These are phyloP conservation scores for Plasmodium yoelii DNA, from an alignment of 169 alveolate species.

Conservation along the genomic window DNA sequence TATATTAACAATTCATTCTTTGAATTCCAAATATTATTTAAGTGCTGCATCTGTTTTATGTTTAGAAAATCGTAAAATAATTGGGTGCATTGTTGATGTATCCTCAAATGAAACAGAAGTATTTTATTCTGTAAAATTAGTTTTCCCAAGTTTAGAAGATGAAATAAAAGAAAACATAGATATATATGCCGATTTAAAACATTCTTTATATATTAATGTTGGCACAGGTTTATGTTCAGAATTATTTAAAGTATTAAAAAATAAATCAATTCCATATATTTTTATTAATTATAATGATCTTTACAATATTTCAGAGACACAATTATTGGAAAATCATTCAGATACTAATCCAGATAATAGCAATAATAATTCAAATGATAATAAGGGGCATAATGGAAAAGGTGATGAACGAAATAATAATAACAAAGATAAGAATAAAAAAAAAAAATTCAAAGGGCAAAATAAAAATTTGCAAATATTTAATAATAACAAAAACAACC, in stretches of 20 bases:
- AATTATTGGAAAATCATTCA: conserved; percentile 14
- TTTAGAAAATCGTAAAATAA: conserved; percentile 37
- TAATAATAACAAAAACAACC: background rate
- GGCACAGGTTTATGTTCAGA: conserved; percentile 60
- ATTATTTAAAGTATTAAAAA: conserved; percentile 48
- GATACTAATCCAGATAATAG: background rate
- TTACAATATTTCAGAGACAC: conserved; percentile 53
- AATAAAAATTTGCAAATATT: too few relatives aligned
- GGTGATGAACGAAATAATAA: too few relatives aligned
- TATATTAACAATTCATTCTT: conserved; percentile 41
- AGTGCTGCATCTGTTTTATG: conserved; percentile 72
- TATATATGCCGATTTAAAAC: conserved; percentile 67
- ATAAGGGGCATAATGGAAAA: too few relatives aligned
- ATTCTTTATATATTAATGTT: conserved; percentile 51
- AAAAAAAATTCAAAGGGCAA: too few relatives aligned
- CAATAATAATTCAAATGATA: background rate
- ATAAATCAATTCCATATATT: conserved; percentile 48
- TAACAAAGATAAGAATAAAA: too few relatives aligned
- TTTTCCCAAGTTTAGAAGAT: conserved; percentile 25
- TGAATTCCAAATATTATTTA: conserved; percentile 27
- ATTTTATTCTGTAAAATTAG: conserved; percentile 31
- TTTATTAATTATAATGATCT: conserved; percentile 71
- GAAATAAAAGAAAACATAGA: conserved; percentile 37
- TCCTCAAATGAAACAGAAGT: conserved; percentile 48
- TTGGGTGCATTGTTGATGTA: conserved; percentile 55